Evolutionary conservation across 257 asterid species (phyloP), one percentile per base, ranked within the genome.

Genomic region (Primulina tabacum): DNA sequence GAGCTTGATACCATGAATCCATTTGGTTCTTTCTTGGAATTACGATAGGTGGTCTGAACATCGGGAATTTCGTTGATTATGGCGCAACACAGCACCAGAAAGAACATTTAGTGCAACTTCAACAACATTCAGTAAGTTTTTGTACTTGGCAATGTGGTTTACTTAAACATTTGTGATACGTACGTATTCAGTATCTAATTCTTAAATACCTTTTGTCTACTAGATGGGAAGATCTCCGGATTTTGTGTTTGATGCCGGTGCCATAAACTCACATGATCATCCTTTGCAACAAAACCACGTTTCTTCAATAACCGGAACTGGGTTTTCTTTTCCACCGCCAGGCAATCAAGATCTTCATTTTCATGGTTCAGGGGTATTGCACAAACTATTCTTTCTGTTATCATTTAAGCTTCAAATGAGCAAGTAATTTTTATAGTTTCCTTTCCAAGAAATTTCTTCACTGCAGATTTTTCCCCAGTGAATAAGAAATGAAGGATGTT

Each of bases 221-320:
- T 78, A 92, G 98, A 75, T 88, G 79, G 98, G 92, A 73, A 82
- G 97, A 81, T 87, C 98, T 67, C 28, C 95, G 66, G 97, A 91
- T 62, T 80, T 86, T 47, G 81, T 80, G 69, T 88, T 86, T 73
- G 92, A 21, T 21, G 24, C 24, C 24, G 24, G 95, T 70, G 94
- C 89, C 60, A 78, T 89, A 9, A 83, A 84, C 78, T 81, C 95
- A 20, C 93, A 87, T n/a, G n/a, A n/a, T 79, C 88, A 84, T 80
- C 84, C 82, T 70, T 96, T 85, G 72, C 98, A 89, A 73, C 93
- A 88, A 62, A 83, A 80, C 74, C 90, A 85, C 67, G 78, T 85
- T 75, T 82, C 96, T 26, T 85, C 96, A 72, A 57, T 83, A 67
- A 28, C 29, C 3, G 29, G 87, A 73, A 75, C 83, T 3, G 96